Percentiles rank a stretch among this genome's conserved stretches.
Evolutionary conservation across 331 rosid genomes (phyloP).

Genomic region (Telfairia occidentalis): DNA sequence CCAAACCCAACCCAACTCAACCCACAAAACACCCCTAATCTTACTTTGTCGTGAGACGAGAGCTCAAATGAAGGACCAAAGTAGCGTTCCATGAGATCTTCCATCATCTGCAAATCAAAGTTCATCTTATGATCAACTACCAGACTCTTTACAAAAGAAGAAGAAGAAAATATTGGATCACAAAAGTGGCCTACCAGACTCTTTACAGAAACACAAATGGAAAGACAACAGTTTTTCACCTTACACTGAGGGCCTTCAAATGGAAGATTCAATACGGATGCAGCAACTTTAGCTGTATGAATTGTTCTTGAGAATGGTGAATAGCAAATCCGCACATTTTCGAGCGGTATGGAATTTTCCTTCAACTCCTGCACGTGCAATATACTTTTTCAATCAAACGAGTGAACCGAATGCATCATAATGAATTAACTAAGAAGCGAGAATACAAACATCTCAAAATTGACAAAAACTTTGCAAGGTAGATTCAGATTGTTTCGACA

Average conservation of each 20-base stretch:
- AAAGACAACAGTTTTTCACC: slow-evolving; percentile 25
- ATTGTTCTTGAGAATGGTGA: slow-evolving; percentile 79
- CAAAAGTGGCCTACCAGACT: background rate
- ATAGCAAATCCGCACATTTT: slow-evolving; percentile 57
- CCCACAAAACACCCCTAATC: no score
- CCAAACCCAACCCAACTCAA: no score
- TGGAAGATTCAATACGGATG: slow-evolving; percentile 44
- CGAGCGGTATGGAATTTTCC: slow-evolving; percentile 30
- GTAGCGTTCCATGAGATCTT: slow-evolving; percentile 64
- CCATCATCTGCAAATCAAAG: slow-evolving; percentile 32
- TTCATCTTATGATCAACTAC: background rate
- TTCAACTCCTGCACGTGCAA: slow-evolving; percentile 38
- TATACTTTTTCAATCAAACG: background rate
- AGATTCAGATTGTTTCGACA: background rate
- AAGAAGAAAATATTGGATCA: background rate
- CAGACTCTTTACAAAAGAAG: no score
- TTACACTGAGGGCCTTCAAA: slow-evolving; percentile 58
- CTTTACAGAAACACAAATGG: background rate
- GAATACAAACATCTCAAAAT: background rate
- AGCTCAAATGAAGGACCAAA: slow-evolving; percentile 86
- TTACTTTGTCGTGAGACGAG: slow-evolving; percentile 68
- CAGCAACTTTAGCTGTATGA: slow-evolving; percentile 56
- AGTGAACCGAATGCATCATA: background rate
- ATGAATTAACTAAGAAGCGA: background rate
- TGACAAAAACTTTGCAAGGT: background rate